Evolutionary conservation across 2,329 filamentous ascomycete genomes (phyloP).

Genomic region (Cyphellophora europaea): DNA sequence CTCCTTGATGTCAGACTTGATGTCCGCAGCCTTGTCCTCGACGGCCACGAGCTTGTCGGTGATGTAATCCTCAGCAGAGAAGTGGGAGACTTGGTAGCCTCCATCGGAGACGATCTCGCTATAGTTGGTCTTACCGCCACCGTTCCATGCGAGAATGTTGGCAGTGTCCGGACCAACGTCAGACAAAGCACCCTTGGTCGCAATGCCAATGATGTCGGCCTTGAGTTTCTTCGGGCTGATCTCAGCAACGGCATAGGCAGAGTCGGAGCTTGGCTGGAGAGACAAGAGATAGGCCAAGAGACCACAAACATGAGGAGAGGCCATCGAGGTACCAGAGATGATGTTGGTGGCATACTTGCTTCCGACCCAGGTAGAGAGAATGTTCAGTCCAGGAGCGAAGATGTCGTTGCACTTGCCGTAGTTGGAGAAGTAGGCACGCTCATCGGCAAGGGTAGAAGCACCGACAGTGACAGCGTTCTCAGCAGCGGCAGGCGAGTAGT

Average conservation of each 20-base stretch:
- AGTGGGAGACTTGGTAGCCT: constrained; percentile 46
- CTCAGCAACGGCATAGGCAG: constrained; percentile 77
- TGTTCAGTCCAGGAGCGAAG: constrained; percentile 94
- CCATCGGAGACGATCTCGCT: constrained; percentile 67
- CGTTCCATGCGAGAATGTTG: constrained; percentile 98
- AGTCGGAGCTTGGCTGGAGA: constrained; percentile 82
- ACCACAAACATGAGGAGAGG: constrained; percentile 91
- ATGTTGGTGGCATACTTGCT: constrained; percentile 95
- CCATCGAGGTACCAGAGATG: constrained; percentile 99
- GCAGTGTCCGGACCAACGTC: constrained; percentile 79
- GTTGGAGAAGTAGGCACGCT: constrained; percentile 99
- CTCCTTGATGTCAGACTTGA: too few species aligned
- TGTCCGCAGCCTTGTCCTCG: constrained; percentile 29
- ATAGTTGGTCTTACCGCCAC: constrained; percentile 90
- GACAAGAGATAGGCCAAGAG: constrained; percentile 97
- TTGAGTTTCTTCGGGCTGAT: constrained; percentile 94
- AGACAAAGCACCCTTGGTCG: constrained; percentile 65
- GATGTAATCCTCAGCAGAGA: constrained; percentile 29
- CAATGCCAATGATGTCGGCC: constrained; percentile 73
- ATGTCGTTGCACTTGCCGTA: constrained; percentile 93
- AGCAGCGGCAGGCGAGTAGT: constrained; percentile 94
- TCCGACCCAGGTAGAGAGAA: constrained; percentile 96
- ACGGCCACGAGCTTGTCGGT: constrained; percentile 41
- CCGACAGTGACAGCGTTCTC: constrained; percentile 90
- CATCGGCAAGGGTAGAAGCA: constrained; percentile 84